These are phyloP conservation scores for Rheum nobile DNA, from an alignment of 148 eudicot genomes.

Conservation along the genomic window DNA sequence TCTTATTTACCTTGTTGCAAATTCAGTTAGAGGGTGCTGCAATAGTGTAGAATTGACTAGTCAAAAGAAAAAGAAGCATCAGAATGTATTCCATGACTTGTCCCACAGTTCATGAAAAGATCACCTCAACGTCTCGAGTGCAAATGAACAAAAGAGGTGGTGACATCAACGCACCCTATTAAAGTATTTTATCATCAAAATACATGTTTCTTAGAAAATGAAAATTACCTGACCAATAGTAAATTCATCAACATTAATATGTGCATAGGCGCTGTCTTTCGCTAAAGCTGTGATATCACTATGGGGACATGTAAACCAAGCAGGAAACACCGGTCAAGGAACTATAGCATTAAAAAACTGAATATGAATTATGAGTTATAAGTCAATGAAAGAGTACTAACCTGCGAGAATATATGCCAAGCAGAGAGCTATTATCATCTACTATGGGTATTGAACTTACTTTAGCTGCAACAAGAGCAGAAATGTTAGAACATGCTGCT, in stretches of 20 bases:
- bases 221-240: constrained; percentile 42
- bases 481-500: neutral
- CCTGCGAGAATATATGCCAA: constrained; percentile 62
- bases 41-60: neutral
- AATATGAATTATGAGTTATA: neutral
- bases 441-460: constrained; percentile 65
- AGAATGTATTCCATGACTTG: neutral
- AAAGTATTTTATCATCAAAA: neutral
- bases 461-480: constrained; percentile 38
- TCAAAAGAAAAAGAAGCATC: neutral
- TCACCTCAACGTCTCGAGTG: neutral
- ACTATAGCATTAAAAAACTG: neutral
- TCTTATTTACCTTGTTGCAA: neutral
- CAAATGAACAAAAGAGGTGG: neutral
- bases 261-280: constrained; percentile 43
- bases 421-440: constrained; percentile 46
- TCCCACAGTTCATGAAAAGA: neutral
- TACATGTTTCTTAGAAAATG: neutral
- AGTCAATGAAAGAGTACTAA: constrained; percentile 14
- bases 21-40: neutral
- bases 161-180: neutral
- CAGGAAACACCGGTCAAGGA: neutral
- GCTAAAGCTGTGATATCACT: constrained; percentile 70
- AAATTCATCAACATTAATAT: constrained; percentile 50
- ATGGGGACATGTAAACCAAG: constrained; percentile 10